Evolutionary conservation across 495 filamentous ascomycete genomes (phyloP), one percentile per base, ranked within the genome.

Genomic region (Aspergillus cristatus): DNA sequence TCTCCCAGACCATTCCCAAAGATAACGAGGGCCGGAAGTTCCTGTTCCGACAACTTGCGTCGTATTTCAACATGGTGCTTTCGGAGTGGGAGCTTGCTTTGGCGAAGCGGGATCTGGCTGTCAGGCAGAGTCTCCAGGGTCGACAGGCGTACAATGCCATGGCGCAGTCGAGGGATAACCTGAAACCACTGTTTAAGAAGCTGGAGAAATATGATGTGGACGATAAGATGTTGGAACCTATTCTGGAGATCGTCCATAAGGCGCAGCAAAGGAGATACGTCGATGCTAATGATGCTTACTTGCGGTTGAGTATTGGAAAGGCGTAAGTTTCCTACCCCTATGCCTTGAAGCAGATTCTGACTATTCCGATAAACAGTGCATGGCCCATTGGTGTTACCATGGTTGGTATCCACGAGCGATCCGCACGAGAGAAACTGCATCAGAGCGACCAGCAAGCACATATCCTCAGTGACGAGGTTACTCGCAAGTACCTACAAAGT

Each of bases 311-410:
- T 60, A 98, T 98, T 57, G 91, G 91, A 37, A 98, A 98, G 72
- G 93, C 91, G 60, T 76, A 63, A 28, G 71, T 67, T 39, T 10
- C 18, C 24, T 30, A 17, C 10, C 26, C 7, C 12, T 33, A 17
- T 12, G 14, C 14, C 3, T 18, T 43, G n/a, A n/a, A n/a, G 31
- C 10, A n/a, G 12, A 0, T 2, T 29, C 24, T 42, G 26, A 37
- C 50, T 53, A 40, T n/a, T n/a, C n/a, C n/a, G n/a, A n/a, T n/a
- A 47, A 30, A 17, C 40, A 76, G 73, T 44, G 91, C 91, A 15
- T 98, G 91, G 91, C 91, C 91, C 18, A 98, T 98, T 56, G 91
- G 91, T 63, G 91, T 98, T 18, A 98, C 91, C 50, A 96, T 97
- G 91, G 91, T 98, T 45, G 91, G 91, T 70, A 98, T 98, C 53